Evolutionary conservation across 139 green algal species (phyloP).

Genomic region (Desmodesmus armatus): DNA sequence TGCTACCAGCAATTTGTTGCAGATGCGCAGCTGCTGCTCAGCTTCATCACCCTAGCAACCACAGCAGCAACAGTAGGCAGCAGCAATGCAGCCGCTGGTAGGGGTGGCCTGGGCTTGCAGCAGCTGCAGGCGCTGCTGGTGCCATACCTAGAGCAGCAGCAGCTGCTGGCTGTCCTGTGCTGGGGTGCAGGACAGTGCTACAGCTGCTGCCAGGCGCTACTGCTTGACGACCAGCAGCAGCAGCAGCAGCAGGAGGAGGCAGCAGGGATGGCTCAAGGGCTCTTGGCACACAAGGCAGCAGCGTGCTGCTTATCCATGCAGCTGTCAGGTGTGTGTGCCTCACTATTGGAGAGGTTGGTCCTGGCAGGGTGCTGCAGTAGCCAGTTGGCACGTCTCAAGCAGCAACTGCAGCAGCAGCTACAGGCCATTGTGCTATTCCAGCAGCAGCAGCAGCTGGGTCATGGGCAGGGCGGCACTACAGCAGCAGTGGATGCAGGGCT

Average conservation of each 20-base stretch:
- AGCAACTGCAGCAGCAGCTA: slow-evolving; percentile 24
- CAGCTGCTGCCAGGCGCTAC: background rate
- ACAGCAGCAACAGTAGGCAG: slow-evolving; percentile 10
- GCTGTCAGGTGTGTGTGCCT: background rate
- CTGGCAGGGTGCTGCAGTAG: background rate
- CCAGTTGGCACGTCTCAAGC: slow-evolving; percentile 13
- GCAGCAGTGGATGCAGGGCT: background rate
- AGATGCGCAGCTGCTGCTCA: slow-evolving; percentile 16
- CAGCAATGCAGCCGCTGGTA: background rate
- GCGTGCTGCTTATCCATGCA: background rate
- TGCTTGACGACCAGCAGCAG: background rate
- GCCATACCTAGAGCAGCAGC: slow-evolving; percentile 1
- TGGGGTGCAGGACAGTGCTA: background rate
- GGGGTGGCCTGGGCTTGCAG: background rate
- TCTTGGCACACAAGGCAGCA: background rate
- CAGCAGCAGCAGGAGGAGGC: background rate
- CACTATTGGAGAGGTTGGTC: slow-evolving; percentile 2
- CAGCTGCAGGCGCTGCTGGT: background rate
- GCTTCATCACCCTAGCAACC: background rate
- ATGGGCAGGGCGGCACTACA: background rate
- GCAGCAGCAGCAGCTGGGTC: background rate
- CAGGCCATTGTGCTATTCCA: background rate
- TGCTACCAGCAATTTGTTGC: background rate
- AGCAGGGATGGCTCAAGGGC: background rate
- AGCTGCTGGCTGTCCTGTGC: slow-evolving; percentile 1